A percentile compares a stretch with the other conserved stretches of the same genome.
Conservation (phyloP, 768 basidiomycete species). For the Hericium rajendrae region DNA sequence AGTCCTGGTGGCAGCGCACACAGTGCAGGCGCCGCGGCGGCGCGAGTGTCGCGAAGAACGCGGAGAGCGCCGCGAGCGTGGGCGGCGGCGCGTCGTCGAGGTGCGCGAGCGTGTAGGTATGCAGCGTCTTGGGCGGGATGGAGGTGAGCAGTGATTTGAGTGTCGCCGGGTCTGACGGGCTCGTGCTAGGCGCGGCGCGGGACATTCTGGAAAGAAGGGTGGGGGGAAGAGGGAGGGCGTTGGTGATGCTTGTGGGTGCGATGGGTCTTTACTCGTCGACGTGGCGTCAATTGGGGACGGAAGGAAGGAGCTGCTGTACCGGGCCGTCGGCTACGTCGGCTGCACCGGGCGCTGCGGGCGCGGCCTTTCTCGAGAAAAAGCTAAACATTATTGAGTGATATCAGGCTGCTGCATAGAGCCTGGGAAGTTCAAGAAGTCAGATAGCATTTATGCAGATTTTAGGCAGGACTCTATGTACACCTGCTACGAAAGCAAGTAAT, state of each 20-base stretch:
- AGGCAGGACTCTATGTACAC: no score
- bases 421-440: no score
- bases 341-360: background rate
- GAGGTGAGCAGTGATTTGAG: constrained; percentile 44
- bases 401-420: no score
- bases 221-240: background rate
- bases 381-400: background rate
- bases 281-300: background rate
- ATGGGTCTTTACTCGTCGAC: no score
- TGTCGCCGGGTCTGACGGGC: constrained; percentile 17
- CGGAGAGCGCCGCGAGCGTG: constrained; percentile 37
- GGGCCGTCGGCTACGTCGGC: no score
- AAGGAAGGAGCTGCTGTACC: background rate
- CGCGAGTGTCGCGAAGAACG: constrained; percentile 52
- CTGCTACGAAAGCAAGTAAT: no score
- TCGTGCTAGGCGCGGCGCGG: background rate
- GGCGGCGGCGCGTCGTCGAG: constrained; percentile 29
- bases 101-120: constrained; percentile 48
- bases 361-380: background rate
- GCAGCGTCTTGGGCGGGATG: constrained; percentile 59
- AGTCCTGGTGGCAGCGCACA: constrained; percentile 62
- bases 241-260: background rate
- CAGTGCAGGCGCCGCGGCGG: constrained; percentile 69
- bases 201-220: background rate
- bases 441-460: no score